These are phyloP conservation scores for Apiospora phragmitis DNA, from an alignment of 2,329 filamentous ascomycete species.

Conservation along the genomic window DNA sequence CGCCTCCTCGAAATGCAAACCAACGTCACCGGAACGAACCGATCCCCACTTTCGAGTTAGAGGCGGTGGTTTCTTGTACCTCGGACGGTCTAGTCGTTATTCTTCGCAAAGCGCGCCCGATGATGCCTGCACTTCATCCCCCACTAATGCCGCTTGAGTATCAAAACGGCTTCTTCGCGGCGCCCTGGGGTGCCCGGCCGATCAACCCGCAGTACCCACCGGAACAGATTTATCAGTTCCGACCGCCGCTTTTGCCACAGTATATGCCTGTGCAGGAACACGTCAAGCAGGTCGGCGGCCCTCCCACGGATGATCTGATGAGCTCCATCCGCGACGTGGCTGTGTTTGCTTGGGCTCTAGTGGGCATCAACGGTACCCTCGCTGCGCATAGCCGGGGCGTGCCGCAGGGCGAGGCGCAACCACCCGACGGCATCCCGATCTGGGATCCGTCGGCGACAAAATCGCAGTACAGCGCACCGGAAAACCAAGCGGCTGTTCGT, in stretches of 20 bases:
- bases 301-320: constrained; percentile 67
- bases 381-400: constrained; percentile 63
- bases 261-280: constrained; percentile 46
- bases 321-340: constrained; percentile 79
- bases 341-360: constrained; percentile 83
- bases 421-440: constrained; percentile 58
- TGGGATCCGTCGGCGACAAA: constrained; percentile 51
- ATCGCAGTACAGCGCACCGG: constrained; percentile 33
- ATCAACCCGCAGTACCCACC: constrained; percentile 49
- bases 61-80: constrained; percentile 89
- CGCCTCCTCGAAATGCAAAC: constrained; percentile 23
- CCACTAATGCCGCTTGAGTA: constrained; percentile 47
- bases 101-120: constrained; percentile 70
- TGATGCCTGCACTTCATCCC: constrained; percentile 60
- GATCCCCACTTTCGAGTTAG: constrained; percentile 65
- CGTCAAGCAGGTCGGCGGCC: constrained; percentile 50
- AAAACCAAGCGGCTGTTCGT: constrained; percentile 35
- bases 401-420: constrained; percentile 63
- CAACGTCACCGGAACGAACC: constrained; percentile 27
- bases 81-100: constrained; percentile 86
- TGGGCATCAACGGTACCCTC: constrained; percentile 76
- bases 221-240: constrained; percentile 45
- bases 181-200: constrained; percentile 74
- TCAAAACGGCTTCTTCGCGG: constrained; percentile 71
- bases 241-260: constrained; percentile 42